Percentiles rank a stretch among this genome's conserved stretches.
These are phyloP conservation scores for Ehretia macrophylla DNA, from an alignment of 257 asterid species.

Conservation along the genomic window DNA sequence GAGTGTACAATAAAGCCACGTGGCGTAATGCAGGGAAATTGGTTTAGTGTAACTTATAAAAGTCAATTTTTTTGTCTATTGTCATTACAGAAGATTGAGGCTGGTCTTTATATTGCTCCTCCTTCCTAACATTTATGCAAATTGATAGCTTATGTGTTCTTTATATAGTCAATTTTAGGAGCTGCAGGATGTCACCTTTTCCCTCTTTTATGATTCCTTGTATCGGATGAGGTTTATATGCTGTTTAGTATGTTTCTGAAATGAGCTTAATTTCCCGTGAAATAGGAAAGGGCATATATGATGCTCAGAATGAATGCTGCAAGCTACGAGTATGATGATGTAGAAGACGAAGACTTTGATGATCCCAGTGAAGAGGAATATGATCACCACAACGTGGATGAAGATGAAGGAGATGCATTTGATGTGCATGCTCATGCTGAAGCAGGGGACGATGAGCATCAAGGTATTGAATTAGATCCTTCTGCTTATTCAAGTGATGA, in stretches of 20 bases:
- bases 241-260: background rate
- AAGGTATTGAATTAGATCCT: conserved; percentile 66
- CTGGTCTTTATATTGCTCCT: too few species aligned
- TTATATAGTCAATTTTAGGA: too few species aligned
- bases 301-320: conserved; percentile 77
- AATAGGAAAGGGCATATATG: conserved; percentile 92
- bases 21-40: too few species aligned
- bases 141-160: too few species aligned
- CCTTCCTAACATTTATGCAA: too few species aligned
- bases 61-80: too few species aligned
- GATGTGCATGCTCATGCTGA: conserved; percentile 56
- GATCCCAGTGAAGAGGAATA: conserved; percentile 73
- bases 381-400: conserved; percentile 53
- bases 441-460: conserved; percentile 48
- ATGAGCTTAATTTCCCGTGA: conserved; percentile 9
- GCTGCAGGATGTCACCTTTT: too few species aligned
- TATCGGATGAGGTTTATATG: too few species aligned
- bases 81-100: too few species aligned
- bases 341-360: conserved; percentile 44
- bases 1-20: too few species aligned
- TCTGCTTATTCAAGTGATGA: conserved; percentile 85
- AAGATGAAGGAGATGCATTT: conserved; percentile 53
- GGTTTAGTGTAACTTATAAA: too few species aligned
- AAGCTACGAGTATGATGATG: conserved; percentile 50
- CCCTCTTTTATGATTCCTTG: too few species aligned